Conservation (phyloP, 257 asterid species). For the Nicotiana benthamiana region DNA sequence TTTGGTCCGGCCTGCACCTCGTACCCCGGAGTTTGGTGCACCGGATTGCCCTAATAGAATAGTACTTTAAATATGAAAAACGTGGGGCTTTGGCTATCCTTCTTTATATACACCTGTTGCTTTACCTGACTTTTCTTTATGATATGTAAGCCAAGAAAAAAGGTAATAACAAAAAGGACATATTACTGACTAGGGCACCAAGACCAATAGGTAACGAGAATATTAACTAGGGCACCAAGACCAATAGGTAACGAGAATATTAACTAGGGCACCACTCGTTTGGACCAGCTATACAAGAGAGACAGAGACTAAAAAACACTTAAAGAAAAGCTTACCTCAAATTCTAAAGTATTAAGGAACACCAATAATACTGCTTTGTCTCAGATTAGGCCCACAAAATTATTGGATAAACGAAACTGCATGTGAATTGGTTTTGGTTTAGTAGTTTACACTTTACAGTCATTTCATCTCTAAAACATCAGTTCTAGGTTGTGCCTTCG, state of each 20-base stretch:
- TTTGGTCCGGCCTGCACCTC: too few relatives aligned
- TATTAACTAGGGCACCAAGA: background rate
- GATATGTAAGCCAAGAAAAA: background rate
- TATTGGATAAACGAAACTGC: background rate
- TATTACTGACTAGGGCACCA: background rate
- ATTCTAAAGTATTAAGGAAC: background rate
- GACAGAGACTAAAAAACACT: background rate
- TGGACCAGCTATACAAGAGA: background rate
- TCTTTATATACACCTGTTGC: background rate
- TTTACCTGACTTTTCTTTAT: background rate
- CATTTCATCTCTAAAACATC: background rate
- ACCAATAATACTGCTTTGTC: background rate
- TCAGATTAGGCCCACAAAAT: background rate
- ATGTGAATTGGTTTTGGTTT: background rate
- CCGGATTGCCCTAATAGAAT: background rate
- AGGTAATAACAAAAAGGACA: background rate
- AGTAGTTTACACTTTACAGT: background rate
- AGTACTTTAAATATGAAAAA: background rate
- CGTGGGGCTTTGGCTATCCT: background rate
- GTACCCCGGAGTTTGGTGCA: too few relatives aligned
- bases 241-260: background rate
- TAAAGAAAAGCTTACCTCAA: background rate
- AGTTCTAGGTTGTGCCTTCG: background rate
- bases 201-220: background rate
- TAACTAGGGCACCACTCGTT: background rate